These are phyloP conservation scores for Sonneratia caseolaris DNA, from an alignment of 345 rosid genomes.

Conservation along the genomic window DNA sequence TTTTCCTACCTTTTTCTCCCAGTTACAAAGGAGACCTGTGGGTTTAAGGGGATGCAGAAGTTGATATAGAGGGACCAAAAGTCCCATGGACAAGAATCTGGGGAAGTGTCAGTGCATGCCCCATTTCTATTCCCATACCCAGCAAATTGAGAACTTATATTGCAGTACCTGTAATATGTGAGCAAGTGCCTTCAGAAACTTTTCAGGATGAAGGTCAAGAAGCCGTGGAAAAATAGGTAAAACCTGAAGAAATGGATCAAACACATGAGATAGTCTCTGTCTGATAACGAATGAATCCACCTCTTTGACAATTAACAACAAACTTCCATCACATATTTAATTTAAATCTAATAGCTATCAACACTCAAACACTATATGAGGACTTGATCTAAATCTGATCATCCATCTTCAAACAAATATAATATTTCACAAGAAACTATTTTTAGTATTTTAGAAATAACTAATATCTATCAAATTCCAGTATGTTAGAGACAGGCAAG, in stretches of 20 bases:
- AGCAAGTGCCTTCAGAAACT: conserved; percentile 93
- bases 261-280: background rate
- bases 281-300: background rate
- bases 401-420: background rate
- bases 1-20: background rate
- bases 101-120: too few relatives aligned
- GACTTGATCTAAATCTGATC: background rate
- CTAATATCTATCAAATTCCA: background rate
- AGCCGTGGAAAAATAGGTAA: conserved; percentile 89
- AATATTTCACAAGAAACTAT: background rate
- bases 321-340: background rate
- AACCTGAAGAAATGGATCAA: conserved; percentile 38
- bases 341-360: background rate
- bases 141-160: too few relatives aligned
- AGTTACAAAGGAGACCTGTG: too few relatives aligned
- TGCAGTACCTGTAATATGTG: conserved; percentile 76
- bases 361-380: background rate
- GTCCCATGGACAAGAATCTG: too few relatives aligned
- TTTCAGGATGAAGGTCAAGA: conserved; percentile 77
- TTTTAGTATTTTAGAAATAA: background rate
- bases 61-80: too few relatives aligned
- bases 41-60: too few relatives aligned
- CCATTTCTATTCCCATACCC: too few relatives aligned
- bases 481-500: background rate
- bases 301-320: background rate